Evolutionary conservation across 306 rosid species (phyloP).

Genomic region (Aeschynomene evenia): DNA sequence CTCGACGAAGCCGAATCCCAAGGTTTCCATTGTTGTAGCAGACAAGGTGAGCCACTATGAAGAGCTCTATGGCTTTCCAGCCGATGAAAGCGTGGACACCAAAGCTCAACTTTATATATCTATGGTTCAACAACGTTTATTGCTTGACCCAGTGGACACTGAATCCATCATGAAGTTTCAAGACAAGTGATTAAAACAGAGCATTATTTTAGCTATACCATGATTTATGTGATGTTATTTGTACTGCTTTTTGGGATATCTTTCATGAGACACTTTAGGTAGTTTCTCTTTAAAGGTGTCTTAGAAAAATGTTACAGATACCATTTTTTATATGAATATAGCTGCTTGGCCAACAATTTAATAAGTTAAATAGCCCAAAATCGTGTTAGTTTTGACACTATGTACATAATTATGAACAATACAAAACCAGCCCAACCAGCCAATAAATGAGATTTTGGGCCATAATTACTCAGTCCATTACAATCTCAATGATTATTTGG

Average conservation of each 20-base stretch:
- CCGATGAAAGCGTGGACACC: slow-evolving; percentile 60
- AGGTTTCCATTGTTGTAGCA: slow-evolving; percentile 41
- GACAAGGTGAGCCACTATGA: slow-evolving; percentile 34
- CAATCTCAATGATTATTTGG: too few relatives aligned
- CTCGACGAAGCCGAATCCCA: slow-evolving; percentile 22
- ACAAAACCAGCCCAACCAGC: too few relatives aligned
- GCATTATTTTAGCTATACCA: neutral
- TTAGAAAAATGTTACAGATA: too few relatives aligned
- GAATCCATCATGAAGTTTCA: slow-evolving; percentile 18
- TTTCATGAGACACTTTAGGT: too few relatives aligned
- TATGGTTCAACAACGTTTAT: slow-evolving; percentile 61
- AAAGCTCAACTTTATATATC: slow-evolving; percentile 69
- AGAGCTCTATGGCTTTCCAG: slow-evolving; percentile 35
- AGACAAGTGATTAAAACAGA: slow-evolving; percentile 3
- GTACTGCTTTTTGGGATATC: too few relatives aligned
- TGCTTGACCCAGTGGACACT: slow-evolving; percentile 48
- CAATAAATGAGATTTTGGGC: too few relatives aligned
- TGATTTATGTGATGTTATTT: neutral
- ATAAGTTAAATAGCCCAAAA: neutral
- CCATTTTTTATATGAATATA: neutral
- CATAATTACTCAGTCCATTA: too few relatives aligned
- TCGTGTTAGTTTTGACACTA: neutral
- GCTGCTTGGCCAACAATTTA: neutral
- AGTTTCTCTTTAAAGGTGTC: too few relatives aligned
- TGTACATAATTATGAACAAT: neutral